Percentiles rank a stretch among this genome's conserved stretches.
Conservation (phyloP, 805 yeast genomes). For the Teunomyces barrocoloradensis region DNA sequence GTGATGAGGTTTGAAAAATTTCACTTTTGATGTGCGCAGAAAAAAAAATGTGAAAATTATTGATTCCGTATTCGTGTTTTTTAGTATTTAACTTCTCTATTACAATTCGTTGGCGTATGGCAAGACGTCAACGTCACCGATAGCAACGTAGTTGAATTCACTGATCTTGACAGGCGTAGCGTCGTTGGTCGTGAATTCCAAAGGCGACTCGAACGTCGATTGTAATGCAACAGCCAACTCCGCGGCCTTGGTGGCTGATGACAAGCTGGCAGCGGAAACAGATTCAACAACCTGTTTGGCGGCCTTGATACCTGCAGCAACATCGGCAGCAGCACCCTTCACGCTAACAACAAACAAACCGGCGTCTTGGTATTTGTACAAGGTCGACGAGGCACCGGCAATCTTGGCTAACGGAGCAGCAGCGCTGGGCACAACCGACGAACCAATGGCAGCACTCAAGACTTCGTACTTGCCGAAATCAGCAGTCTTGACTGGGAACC, state of each 20-base stretch:
- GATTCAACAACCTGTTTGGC: conserved; percentile 45
- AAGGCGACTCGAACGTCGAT: conserved; percentile 31
- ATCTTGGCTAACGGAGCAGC: conserved; percentile 48
- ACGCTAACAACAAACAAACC: conserved; percentile 75
- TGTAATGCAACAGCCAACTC: conserved; percentile 44
- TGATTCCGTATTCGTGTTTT: neutral
- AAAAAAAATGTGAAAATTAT: neutral
- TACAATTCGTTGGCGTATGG: conserved; percentile 91
- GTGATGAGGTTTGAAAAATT: conserved; percentile 3
- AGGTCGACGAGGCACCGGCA: conserved; percentile 49
- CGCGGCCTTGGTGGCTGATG: conserved; percentile 47
- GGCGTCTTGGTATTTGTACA: conserved; percentile 70
- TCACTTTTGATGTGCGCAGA: neutral
- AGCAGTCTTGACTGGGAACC: conserved; percentile 68
- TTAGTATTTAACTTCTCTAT: conserved; percentile 1
- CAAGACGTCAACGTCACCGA: conserved; percentile 82
- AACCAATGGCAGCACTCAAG: conserved; percentile 65
- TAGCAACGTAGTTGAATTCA: conserved; percentile 80
- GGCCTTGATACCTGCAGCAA: conserved; percentile 58
- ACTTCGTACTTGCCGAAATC: conserved; percentile 68
- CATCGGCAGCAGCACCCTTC: conserved; percentile 53
- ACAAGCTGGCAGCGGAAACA: conserved; percentile 50
- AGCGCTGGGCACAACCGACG: conserved; percentile 56
- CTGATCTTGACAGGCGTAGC: conserved; percentile 45
- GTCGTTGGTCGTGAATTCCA: conserved; percentile 28